Evolutionary conservation across 352 stramenopile genomes (phyloP), one percentile per base, ranked within the genome.

Genomic region (Globisporangium sylvaticum): DNA sequence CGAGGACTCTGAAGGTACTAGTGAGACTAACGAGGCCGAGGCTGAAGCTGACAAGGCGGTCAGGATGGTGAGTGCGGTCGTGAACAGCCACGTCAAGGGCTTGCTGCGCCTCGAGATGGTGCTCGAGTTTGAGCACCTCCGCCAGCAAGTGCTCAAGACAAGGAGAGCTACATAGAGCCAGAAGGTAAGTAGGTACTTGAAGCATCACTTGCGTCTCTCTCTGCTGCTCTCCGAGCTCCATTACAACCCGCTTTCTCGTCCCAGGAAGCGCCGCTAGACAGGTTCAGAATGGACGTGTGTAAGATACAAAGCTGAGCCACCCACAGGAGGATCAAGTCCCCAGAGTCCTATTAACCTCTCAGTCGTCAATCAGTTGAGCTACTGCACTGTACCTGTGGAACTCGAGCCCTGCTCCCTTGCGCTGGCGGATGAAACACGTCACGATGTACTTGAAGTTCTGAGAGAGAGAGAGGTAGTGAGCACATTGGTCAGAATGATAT

Each of bases 381-480:
- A 34, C 25, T 39, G 0, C 18, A 15, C 4, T 42, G 22, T 53
- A 83, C 81, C 79, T 88, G 63, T 74, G 76, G 31, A 90, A 67
- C 58, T 94, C 83, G 39, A 92, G 32, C 10, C 85, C 83, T 12
- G 65, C 82, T 18, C 80, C 82, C 52, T 91, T 91, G 58, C 80
- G 78, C 66, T 94, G 82, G 1, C 81, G 76, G 44, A 94, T 67
- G 58, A 82, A 78, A 56, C 83, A 92, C 55, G 82, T 87, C 4
- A 91, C 82, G 42, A 94, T 86, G 70, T 90, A 94, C 72, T 94
- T 94, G 80, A 94, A 94, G 67, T 94, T 88, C 85, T 94, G 62
- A 20, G 37, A 46, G 34, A 42, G 10, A 42, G 32, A 39, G 32
- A 39, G 8, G 14, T 1, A 39, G 34, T 18, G 34, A 42, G 14